Evolutionary conservation across 352 stramenopile species (phyloP), one percentile per base, ranked within the genome.

Genomic region (Halophytophthora batemanensis): DNA sequence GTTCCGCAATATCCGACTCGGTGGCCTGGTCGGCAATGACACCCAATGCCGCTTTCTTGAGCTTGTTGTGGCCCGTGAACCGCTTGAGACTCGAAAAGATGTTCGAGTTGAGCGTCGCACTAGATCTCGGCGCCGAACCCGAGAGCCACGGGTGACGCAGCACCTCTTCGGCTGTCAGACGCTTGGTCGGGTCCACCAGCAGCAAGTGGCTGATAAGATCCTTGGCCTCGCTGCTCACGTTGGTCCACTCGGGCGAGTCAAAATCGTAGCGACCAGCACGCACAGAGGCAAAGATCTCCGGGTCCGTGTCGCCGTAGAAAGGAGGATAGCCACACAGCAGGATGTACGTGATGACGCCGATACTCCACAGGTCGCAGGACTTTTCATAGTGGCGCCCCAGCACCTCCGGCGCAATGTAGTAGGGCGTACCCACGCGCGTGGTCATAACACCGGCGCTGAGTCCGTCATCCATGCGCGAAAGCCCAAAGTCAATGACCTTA

Each of bases 401-500:
- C 41, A 98, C 90, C 65, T 98, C 93, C 0, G 93, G 93, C 6
- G 93, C 93, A 44, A 98, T 97, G 69, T 97, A 97, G 70, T 98
- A 98, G 2, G 92, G 90, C 25, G 96, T 99, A 17, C 97, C 97
- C 10, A 99, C 96, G 13, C 95, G 92, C 42, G 98, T 98, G 31
- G 96, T 97, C 74, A 98, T 97, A 50, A 90, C 81, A 17, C 80
- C 80, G 21, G 82, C 79, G 34, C 64, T 82, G 17, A 90, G 69
- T 0, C 77, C 82, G 22, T 96, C 87, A 54, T 97, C 85, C 72
- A 96, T 96, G 29, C 86, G 83, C 25, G 86, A 96, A 14, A 99
- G 80, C 12, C 96, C 96, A 77, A 99, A 99, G 75, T 99, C 96
- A 64, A 99, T 99, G 61, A 99, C 96, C 73, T 99, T 99, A 33